A percentile compares a stretch with the other conserved stretches of the same genome.
Evolutionary conservation across 2,329 filamentous ascomycete species (phyloP).

Genomic region (Aspergillus sclerotialis): DNA sequence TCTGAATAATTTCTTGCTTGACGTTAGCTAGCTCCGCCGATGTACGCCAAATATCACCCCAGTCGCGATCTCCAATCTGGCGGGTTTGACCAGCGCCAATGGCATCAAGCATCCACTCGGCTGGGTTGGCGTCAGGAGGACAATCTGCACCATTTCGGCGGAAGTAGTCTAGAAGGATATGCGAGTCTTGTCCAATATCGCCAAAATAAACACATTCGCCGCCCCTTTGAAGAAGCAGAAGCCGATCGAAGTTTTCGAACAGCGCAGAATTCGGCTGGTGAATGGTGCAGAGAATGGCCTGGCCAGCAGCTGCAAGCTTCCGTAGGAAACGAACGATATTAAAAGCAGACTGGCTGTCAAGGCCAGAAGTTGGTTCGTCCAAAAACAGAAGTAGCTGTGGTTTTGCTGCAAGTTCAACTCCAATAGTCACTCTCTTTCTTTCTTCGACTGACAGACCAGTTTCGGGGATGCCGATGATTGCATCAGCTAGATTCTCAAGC

Average conservation of each 20-base stretch:
- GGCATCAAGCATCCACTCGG: conserved; percentile 48
- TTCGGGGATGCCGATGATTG: conserved; percentile 56
- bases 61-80: conserved; percentile 67
- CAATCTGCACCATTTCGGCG: conserved; percentile 46
- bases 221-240: conserved; percentile 48
- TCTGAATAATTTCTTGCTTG: conserved; percentile 59
- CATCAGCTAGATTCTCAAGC: conserved; percentile 60
- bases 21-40: conserved; percentile 61
- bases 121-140: conserved; percentile 44
- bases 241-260: conserved; percentile 52
- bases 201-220: conserved; percentile 51
- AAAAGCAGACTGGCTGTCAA: conserved; percentile 51
- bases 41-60: conserved; percentile 72
- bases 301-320: conserved; percentile 52
- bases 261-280: conserved; percentile 53
- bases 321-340: conserved; percentile 54
- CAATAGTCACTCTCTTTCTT: conserved; percentile 35
- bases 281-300: conserved; percentile 55
- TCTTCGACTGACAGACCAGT: conserved; percentile 52
- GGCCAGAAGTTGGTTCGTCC: no score
- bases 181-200: conserved; percentile 46
- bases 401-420: conserved; percentile 32
- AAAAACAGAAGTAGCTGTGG: no score
- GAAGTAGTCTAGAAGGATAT: no score
- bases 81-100: conserved; percentile 68